Percentiles rank a stretch among this genome's conserved stretches.
These are phyloP conservation scores for Colletotrichum cereale DNA, from an alignment of 2,329 filamentous ascomycete species.

Conservation along the genomic window DNA sequence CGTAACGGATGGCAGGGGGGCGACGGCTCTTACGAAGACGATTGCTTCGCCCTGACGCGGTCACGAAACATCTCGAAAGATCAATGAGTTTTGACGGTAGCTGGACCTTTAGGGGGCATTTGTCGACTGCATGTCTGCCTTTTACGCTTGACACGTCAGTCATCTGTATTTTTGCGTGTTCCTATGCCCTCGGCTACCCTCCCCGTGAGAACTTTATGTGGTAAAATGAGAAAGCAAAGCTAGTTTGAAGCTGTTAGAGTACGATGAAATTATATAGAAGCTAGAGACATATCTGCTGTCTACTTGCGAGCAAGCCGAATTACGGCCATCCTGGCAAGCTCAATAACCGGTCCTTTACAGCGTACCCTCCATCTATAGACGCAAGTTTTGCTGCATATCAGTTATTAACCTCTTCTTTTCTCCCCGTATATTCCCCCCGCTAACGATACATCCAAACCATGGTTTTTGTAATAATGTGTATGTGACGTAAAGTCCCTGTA, in stretches of 20 bases:
- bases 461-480: background rate
- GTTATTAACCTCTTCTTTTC: background rate
- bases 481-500: background rate
- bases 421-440: too few species aligned
- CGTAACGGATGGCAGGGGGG: background rate
- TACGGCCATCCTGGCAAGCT: background rate
- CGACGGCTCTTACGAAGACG: background rate
- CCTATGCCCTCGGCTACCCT: background rate
- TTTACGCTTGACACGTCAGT: background rate
- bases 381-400: background rate
- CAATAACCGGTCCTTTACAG: background rate
- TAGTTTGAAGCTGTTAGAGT: background rate
- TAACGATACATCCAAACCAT: background rate
- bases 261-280: background rate
- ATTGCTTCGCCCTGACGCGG: too few species aligned
- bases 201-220: background rate
- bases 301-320: background rate
- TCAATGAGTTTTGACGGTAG: background rate
- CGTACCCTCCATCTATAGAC: background rate
- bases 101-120: too few species aligned
- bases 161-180: background rate
- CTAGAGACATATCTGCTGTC: background rate
- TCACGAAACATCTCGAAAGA: too few species aligned
- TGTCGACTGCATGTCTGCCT: background rate
- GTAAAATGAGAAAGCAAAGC: background rate